Base-by-base conservation (phyloP, 805 yeast species). In the Teunomyces kruisii region DNA sequence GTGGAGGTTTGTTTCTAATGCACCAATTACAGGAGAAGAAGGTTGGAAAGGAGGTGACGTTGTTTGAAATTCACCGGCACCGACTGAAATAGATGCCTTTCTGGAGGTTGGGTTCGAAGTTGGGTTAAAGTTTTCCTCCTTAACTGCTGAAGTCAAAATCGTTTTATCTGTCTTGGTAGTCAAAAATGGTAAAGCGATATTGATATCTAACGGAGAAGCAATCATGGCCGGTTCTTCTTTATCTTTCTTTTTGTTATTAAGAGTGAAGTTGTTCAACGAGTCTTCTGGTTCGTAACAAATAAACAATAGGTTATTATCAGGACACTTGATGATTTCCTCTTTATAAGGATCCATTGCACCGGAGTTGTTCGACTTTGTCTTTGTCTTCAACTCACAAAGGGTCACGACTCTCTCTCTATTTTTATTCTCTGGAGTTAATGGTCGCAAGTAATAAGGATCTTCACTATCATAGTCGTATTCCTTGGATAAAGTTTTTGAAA, bases 351-450 rank as follows among this genome's bases (percentile, higher is more conserved):
- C 75, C 45, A 42, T 28, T 63, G 30, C 58, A 42, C 51, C 68
- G 67, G 24, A 69, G 7, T 51, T 43, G 10, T 53, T 37, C 9
- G 59, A 47, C 70, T 58, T 74, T 33, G 48, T 44, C 39, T 70
- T 81, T 0, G 91, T 78, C 52, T 82, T 78, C 29, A 86, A 70
- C 58, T 86, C 92, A 49, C 84, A 72, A 13, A 86, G 58, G 0
- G 86, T 73, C 7, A 83, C 67, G 3, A 74, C 67, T 42, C 86
- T 70, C 49, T 86, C 91, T 26, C 56, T 48, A 9, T 36, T 36
- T 27, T 44, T 49, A n/a, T 32, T 44, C 24, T 47, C 49, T 3
- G 41, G 28, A 9, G 38, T 32, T 4, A 28, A 19, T 9, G 30
- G 42, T 26, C 45, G 44, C 26, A 52, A 29, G 29, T 38, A 42